These are phyloP conservation scores for Sutorius eximius DNA, from an alignment of 1,284 basidiomycete genomes.

Conservation along the genomic window DNA sequence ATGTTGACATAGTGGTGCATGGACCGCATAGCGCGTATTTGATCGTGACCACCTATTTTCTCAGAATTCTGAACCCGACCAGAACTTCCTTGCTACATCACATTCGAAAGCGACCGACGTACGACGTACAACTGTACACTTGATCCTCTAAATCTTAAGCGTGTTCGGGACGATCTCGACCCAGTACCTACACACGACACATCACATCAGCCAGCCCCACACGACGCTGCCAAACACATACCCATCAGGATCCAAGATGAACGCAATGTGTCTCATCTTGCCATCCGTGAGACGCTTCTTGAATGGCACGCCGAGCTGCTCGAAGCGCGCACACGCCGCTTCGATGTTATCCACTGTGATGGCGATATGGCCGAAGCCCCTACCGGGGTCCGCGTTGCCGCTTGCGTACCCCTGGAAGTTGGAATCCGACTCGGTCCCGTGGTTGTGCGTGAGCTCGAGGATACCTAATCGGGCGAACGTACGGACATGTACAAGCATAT, in stretches of 20 bases:
- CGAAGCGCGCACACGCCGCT: conserved; percentile 83
- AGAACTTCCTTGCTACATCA: no score
- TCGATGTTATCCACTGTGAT: conserved; percentile 84
- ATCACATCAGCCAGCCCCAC: not conserved
- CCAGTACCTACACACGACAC: conserved; percentile 31
- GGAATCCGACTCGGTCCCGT: conserved; percentile 82
- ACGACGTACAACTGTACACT: no score
- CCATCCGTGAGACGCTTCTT: conserved; percentile 89
- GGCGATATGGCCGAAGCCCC: conserved; percentile 86
- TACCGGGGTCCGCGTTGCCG: conserved; percentile 83
- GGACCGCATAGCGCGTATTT: no score
- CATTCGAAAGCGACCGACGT: no score
- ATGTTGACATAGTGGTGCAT: no score
- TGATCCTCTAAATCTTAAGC: conserved; percentile 13
- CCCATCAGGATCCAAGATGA: conserved; percentile 88
- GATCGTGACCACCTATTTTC: no score
- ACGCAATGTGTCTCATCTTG: conserved; percentile 84
- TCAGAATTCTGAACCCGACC: no score
- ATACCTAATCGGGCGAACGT: conserved; percentile 47
- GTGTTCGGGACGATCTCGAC: conserved; percentile 33
- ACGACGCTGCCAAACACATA: conserved; percentile 34
- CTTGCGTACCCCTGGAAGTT: conserved; percentile 77
- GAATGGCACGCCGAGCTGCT: conserved; percentile 80
- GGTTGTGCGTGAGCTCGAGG: conserved; percentile 88
- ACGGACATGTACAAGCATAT: not conserved